Evolutionary conservation across 768 basidiomycete genomes (phyloP).

Genomic region (Hysterangium stoloniferum): DNA sequence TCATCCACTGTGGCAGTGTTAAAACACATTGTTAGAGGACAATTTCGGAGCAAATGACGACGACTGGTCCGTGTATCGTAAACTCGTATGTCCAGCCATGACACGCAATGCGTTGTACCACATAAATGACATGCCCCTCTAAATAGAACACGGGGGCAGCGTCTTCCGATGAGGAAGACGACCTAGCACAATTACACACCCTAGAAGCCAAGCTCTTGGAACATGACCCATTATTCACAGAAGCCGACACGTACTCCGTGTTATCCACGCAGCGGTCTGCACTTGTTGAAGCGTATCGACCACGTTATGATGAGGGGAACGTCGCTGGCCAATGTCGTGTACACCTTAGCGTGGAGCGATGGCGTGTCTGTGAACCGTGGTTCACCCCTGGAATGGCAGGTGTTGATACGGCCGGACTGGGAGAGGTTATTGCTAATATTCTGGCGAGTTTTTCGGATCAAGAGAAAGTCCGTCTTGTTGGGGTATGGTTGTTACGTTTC

Average conservation of each 20-base stretch:
- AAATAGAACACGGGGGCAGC: constrained; percentile 55
- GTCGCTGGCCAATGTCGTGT: constrained; percentile 65
- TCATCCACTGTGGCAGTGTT: background rate
- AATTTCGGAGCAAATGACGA: constrained; percentile 91
- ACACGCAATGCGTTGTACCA: no score
- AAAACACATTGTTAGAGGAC: constrained; percentile 78
- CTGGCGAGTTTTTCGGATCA: constrained; percentile 60
- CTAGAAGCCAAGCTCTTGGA: constrained; percentile 78
- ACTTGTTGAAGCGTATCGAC: constrained; percentile 78
- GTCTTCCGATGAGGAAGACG: constrained; percentile 89
- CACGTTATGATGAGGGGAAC: constrained; percentile 70
- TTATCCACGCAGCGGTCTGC: constrained; percentile 72
- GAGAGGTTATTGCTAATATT: constrained; percentile 85
- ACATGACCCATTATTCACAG: constrained; percentile 79
- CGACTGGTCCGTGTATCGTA: constrained; percentile 96
- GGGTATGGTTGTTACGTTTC: constrained; percentile 38
- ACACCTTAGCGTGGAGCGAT: constrained; percentile 85
- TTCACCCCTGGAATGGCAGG: constrained; percentile 94
- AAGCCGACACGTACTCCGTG: constrained; percentile 75
- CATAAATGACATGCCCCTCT: background rate
- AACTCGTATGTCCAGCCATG: constrained; percentile 73
- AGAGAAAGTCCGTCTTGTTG: constrained; percentile 66
- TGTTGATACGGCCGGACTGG: constrained; percentile 87
- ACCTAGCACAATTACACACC: constrained; percentile 57
- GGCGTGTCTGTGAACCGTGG: constrained; percentile 86